Base-by-base conservation (phyloP, 83 land plant genomes). In the Picea mariana region DNA sequence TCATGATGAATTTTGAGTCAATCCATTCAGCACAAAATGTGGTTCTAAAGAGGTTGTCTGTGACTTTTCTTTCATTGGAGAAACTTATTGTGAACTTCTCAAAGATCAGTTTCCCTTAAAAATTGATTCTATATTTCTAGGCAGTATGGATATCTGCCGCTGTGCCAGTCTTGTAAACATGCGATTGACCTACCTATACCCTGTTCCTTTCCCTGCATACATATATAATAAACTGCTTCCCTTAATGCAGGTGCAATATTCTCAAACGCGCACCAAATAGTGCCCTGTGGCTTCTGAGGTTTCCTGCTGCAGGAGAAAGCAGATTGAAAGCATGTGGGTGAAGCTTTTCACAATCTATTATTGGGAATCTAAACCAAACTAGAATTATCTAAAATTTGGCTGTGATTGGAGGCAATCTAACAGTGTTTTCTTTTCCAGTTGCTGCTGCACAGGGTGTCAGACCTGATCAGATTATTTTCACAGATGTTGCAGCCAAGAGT, bases 261-360 rank as follows among this genome's bases (percentile, higher is more conserved):
- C 89, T 98, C 49, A 98, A 90, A 71, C 92, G 99, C 40, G 99
- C 96, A 9, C 96, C 99, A 27, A 96, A 98, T 69, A 93, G 99
- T 91, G 97, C 96, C 24, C 71, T 98, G 26, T 98, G 99, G 99
- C 96, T 98, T 38, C 86, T 98, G 11, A 90, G 95, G 62, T 98
- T 98, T 82, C 99, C 99, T 31, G 99, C 99, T 67, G 97, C 99
- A 62, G 99, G 99, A 17, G 99, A 98, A 85, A 89, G 66, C 82
- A 94, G 98, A 86, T 82, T 98, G 69, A 94, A 95, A 71, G 91
- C 95, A 84, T 89, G 99, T 98, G 69, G 31, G 90, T 84, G 99
- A 81, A 24, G 60, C 78, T 47, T 75, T 58, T 49, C 60, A 58
- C 60, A 12, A 75, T 49, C 6, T 75, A 49, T 55, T 23, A n/a